phyloP scores from a whole-genome alignment of 1,284 basidiomycete species.

The Agaricales sp. region DNA sequence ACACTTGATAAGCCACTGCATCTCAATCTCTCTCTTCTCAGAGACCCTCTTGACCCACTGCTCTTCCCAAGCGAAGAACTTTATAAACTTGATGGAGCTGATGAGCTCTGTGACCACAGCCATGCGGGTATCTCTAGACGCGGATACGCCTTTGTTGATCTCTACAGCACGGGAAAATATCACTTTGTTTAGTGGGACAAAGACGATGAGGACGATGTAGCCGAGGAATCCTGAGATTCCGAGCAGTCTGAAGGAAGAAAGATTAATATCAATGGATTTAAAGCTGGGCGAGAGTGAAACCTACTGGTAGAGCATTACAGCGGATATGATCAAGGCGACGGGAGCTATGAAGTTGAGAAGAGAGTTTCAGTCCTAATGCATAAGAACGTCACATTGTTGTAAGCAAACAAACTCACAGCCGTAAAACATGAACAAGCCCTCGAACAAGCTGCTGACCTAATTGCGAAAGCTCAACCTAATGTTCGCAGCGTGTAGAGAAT shows the following conservation, averaged over 20 bases:
- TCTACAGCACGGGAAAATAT: slow-evolving; percentile 50
- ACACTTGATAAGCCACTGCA: slow-evolving; percentile 66
- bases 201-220: slow-evolving; percentile 63
- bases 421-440: slow-evolving; percentile 53
- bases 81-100: slow-evolving; percentile 74
- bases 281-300: slow-evolving; percentile 15
- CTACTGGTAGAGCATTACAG: slow-evolving; percentile 70
- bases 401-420: too few species aligned
- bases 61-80: slow-evolving; percentile 80
- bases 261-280: slow-evolving; percentile 1
- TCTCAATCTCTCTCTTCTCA: slow-evolving; percentile 48
- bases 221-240: slow-evolving; percentile 82
- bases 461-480: not conserved
- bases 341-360: slow-evolving; percentile 33
- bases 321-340: slow-evolving; percentile 73
- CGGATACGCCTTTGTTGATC: slow-evolving; percentile 66
- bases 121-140: slow-evolving; percentile 80
- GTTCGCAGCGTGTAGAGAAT: not conserved
- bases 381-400: too few species aligned
- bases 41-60: slow-evolving; percentile 57
- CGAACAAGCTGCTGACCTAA: slow-evolving; percentile 36
- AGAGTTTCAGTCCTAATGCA: too few species aligned
- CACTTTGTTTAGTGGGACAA: slow-evolving; percentile 67
- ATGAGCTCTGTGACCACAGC: slow-evolving; percentile 81
- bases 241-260: slow-evolving; percentile 45